These are phyloP conservation scores for Ramaria rubella DNA, from an alignment of 768 basidiomycete genomes.

Conservation along the genomic window DNA sequence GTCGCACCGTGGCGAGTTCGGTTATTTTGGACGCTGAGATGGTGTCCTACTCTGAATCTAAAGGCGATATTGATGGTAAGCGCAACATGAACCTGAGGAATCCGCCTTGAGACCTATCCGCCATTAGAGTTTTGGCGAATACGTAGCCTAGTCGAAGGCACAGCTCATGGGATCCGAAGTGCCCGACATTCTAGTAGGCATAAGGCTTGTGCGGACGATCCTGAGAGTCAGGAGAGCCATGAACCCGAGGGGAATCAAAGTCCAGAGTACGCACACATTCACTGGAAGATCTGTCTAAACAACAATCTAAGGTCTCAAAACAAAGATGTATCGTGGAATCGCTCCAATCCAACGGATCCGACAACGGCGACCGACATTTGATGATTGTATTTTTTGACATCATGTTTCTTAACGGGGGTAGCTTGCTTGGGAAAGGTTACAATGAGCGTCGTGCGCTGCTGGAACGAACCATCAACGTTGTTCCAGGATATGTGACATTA, in stretches of 20 bases:
- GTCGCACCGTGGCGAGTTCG: constrained; percentile 17
- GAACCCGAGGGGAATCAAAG: background rate
- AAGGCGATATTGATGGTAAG: constrained; percentile 61
- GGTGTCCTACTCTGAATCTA: constrained; percentile 67
- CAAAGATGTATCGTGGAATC: constrained; percentile 21
- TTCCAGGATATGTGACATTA: constrained; percentile 60
- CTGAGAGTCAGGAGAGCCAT: constrained; percentile 2
- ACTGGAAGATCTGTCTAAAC: background rate
- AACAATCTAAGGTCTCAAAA: background rate
- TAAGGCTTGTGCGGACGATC: background rate
- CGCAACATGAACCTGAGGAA: constrained; percentile 10
- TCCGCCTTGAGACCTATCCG: background rate
- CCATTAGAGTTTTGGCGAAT: constrained; percentile 71
- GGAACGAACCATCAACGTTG: constrained; percentile 45
- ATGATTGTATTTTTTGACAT: constrained; percentile 87
- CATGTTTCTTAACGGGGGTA: constrained; percentile 57
- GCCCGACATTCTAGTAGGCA: background rate
- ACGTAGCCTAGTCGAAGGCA: constrained; percentile 48
- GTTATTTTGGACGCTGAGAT: constrained; percentile 79
- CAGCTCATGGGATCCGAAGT: constrained; percentile 48
- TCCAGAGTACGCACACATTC: background rate
- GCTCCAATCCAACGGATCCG: constrained; percentile 34
- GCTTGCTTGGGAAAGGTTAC: constrained; percentile 53
- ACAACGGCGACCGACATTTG: constrained; percentile 45
- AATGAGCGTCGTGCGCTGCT: constrained; percentile 51